These are phyloP conservation scores for Larix sibirica DNA, from an alignment of 83 land plant species.

Conservation along the genomic window DNA sequence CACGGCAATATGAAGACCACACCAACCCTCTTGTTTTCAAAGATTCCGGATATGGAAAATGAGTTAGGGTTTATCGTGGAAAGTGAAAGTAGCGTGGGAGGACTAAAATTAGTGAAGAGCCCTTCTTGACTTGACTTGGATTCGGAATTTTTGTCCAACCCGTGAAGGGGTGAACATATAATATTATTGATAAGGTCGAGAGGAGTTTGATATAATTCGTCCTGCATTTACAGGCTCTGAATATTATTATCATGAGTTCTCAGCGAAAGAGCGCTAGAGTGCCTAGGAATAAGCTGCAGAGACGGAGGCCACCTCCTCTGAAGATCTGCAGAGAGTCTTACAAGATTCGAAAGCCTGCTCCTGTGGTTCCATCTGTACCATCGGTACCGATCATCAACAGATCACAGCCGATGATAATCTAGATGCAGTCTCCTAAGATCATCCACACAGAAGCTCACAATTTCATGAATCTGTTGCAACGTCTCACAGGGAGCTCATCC, in stretches of 20 bases:
- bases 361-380: neutral
- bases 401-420: neutral
- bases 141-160: too few species aligned
- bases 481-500: neutral
- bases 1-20: too few species aligned
- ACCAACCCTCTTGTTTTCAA: too few species aligned
- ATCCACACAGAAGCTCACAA: neutral
- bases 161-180: too few species aligned
- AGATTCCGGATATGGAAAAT: too few species aligned
- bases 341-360: neutral
- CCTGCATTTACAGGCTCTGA: too few species aligned
- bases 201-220: too few species aligned
- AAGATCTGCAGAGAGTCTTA: neutral
- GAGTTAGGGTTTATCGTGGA: too few species aligned
- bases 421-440: neutral
- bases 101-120: too few species aligned
- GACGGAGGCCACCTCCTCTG: neutral
- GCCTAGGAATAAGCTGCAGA: neutral
- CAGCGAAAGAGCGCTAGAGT: neutral
- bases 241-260: neutral
- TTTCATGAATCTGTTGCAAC: slow-evolving; percentile 43
- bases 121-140: too few species aligned
- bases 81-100: too few species aligned
- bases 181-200: too few species aligned
- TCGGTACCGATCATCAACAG: neutral